These are phyloP conservation scores for Corymbia maculata DNA, from an alignment of 345 rosid species.

Conservation along the genomic window DNA sequence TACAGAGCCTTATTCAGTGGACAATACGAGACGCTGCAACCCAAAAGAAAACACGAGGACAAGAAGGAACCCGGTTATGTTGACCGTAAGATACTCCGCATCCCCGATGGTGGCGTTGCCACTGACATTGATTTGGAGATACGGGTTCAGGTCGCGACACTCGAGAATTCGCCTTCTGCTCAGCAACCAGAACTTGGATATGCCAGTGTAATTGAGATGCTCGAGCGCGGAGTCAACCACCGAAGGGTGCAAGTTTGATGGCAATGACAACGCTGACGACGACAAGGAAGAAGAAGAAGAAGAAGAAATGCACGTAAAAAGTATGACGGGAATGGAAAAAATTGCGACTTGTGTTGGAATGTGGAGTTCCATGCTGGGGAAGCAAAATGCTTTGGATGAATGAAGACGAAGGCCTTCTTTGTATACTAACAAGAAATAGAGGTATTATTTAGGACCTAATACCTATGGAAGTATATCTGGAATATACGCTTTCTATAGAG, in stretches of 20 bases:
- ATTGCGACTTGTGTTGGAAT: neutral
- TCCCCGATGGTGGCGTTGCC: conserved; percentile 7
- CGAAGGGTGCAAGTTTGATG: conserved; percentile 18
- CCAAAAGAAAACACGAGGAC: neutral
- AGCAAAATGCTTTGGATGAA: neutral
- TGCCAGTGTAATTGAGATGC: conserved; percentile 33
- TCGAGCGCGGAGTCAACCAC: conserved; percentile 6
- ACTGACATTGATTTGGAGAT: conserved; percentile 13
- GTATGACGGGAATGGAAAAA: neutral
- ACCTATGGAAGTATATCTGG: neutral
- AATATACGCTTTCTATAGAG: neutral
- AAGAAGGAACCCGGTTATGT: conserved; percentile 16
- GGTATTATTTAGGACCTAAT: neutral
- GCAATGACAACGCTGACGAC: neutral
- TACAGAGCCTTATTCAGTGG: conserved; percentile 13
- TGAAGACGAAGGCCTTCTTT: neutral
- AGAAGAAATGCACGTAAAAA: neutral
- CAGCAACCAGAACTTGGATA: conserved; percentile 38
- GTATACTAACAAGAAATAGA: neutral
- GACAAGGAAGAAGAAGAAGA: neutral
- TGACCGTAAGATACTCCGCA: conserved; percentile 31
- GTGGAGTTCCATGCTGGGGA: neutral
- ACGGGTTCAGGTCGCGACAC: conserved; percentile 21
- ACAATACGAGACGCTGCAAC: conserved; percentile 31
- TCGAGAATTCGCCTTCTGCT: conserved; percentile 25